Conservation (phyloP, 2,329 filamentous ascomycete species). For the Phialophora tarda region DNA sequence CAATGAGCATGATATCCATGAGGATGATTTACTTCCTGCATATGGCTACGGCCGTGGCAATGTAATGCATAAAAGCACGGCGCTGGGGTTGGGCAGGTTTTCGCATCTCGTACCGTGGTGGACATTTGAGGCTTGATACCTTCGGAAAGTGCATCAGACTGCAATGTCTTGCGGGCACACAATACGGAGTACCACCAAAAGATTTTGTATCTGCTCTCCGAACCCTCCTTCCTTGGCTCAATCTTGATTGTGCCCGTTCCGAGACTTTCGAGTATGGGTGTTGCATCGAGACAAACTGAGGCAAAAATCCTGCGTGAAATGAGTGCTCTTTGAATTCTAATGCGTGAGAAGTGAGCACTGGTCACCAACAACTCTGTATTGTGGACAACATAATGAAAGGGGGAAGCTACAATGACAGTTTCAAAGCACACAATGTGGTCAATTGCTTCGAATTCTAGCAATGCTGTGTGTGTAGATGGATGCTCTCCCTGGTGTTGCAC, state of each 20-base stretch:
- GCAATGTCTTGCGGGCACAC: background rate
- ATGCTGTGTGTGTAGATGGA: background rate
- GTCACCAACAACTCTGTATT: background rate
- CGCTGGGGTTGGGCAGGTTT: background rate
- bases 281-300: background rate
- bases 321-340: background rate
- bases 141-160: background rate
- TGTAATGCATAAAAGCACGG: constrained; percentile 22
- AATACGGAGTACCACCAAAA: background rate
- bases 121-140: background rate
- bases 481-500: background rate
- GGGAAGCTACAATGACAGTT: background rate
- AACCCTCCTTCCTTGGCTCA: background rate
- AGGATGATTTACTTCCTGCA: background rate
- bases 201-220: background rate
- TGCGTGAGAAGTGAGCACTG: background rate
- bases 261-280: background rate
- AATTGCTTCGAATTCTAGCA: background rate
- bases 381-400: background rate
- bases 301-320: background rate
- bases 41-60: background rate
- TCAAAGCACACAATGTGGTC: background rate
- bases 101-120: background rate
- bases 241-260: background rate
- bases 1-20: constrained; percentile 14